Evolutionary conservation across 2,329 filamentous ascomycete species (phyloP), one percentile per base, ranked within the genome.

Genomic region (Aspergillus uvarum): DNA sequence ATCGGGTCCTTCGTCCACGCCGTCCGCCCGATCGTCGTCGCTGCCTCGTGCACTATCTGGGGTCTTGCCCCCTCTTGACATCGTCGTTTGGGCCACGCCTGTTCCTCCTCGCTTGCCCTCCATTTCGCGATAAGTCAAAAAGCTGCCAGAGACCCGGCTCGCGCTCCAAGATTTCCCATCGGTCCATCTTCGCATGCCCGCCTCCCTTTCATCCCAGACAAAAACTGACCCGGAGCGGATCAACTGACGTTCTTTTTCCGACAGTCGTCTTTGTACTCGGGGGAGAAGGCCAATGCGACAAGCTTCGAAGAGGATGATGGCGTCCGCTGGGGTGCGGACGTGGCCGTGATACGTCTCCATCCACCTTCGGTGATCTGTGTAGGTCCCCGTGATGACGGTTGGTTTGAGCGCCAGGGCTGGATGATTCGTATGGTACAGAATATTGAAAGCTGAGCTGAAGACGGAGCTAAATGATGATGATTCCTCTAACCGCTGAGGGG

Each of bases 141-240:
- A 99, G 80, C 95, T 98, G 54, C 95, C 95, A 0, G 94, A 98
- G 0, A 99, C 95, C 63, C 95, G 87, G 79, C 94, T 98, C 35
- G 95, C 95, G 72, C 94, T 98, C 95, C 95, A 99, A 38, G 94
- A 98, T 77, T 99, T 99, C 59, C 95, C 95, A 70, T 99, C 95
- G 0, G 95, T 99, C 95, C 95, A 99, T 76, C 95, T 84, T 71
- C 95, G 86, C 95, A 99, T 99, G 67, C 95, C 95, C 11, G 95
- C 95, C 81, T 99, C 95, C 68, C 94, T 84, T 81, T 99, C 95
- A 76, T 99, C 95, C 95, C 95, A 99, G n/a, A 99, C 95, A 71
- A 98, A 99, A 3, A 99, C 94, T 0, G 95, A 99, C 48, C 95
- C 95, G 0, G 94, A 96, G 72, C 92, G 89, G 75, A 99, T 99